These are phyloP conservation scores for Apiospora saccharicola DNA, from an alignment of 2,329 filamentous ascomycete genomes.

Conservation along the genomic window DNA sequence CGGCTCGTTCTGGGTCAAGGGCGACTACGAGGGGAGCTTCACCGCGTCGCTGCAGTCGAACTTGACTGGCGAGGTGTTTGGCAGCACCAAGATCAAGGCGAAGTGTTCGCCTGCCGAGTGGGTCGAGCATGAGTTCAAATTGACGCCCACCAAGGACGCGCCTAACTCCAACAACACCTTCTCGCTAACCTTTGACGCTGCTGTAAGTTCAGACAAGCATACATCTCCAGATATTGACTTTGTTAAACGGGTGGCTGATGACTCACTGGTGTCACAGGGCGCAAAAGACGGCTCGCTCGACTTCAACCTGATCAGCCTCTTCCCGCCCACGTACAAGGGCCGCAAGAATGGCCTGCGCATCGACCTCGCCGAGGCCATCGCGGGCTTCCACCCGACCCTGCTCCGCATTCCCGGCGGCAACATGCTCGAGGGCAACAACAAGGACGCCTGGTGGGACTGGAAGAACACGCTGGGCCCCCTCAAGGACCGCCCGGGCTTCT, in stretches of 20 bases:
- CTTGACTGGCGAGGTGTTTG: conserved; percentile 53
- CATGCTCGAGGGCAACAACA: conserved; percentile 60
- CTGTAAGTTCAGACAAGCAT: conserved; percentile 31
- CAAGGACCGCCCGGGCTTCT: conserved; percentile 60
- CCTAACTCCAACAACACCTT: conserved; percentile 65
- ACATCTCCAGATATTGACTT: too few species aligned
- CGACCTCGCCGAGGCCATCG: conserved; percentile 62
- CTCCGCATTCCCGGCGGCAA: conserved; percentile 72
- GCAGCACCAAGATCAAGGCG: conserved; percentile 54
- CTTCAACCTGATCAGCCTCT: conserved; percentile 66
- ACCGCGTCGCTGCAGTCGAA: conserved; percentile 56
- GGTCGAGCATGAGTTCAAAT: conserved; percentile 58
- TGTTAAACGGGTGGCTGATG: background rate
- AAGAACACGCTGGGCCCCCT: conserved; percentile 62
- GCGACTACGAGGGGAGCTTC: conserved; percentile 54
- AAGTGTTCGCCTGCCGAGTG: conserved; percentile 51
- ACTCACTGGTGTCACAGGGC: conserved; percentile 36
- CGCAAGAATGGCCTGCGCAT: conserved; percentile 64
- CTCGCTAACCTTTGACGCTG: conserved; percentile 58
- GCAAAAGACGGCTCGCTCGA: conserved; percentile 53
- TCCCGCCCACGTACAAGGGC: conserved; percentile 66
- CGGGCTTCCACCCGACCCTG: conserved; percentile 61
- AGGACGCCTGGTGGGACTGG: conserved; percentile 57
- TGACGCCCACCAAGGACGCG: conserved; percentile 53
- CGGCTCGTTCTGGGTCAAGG: conserved; percentile 62